Evolutionary conservation across 768 basidiomycete genomes (phyloP).

Genomic region (Suillus sp.): DNA sequence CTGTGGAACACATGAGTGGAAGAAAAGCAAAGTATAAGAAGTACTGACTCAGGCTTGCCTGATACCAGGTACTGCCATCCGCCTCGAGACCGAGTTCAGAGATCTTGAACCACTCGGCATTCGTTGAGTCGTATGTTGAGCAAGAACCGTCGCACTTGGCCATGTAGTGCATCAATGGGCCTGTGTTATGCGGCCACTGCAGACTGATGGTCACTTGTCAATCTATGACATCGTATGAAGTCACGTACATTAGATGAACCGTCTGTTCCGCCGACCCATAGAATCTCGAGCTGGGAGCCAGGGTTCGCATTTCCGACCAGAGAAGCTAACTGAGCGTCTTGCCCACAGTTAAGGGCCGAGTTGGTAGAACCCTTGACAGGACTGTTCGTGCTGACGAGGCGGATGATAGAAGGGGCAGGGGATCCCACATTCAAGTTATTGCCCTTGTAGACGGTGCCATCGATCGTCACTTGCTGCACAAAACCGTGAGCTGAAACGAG

Average conservation of each 20-base stretch:
- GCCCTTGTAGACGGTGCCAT: slow-evolving; percentile 31
- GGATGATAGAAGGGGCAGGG: slow-evolving; percentile 42
- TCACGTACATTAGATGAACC: slow-evolving; percentile 35
- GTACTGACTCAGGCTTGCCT: slow-evolving; percentile 49
- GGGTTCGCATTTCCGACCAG: slow-evolving; percentile 59
- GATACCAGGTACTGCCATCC: slow-evolving; percentile 46
- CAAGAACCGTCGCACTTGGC: slow-evolving; percentile 60
- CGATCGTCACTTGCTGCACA: slow-evolving; percentile 31
- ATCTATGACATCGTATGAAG: slow-evolving; percentile 3
- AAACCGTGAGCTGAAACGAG: slow-evolving; percentile 36
- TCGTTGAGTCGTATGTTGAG: slow-evolving; percentile 55
- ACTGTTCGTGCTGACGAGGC: slow-evolving; percentile 43
- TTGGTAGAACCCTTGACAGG: slow-evolving; percentile 62
- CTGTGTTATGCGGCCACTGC: slow-evolving; percentile 59
- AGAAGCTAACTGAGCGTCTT: slow-evolving; percentile 49
- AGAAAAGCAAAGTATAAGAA: background rate
- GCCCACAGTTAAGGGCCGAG: slow-evolving; percentile 61
- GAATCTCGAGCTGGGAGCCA: slow-evolving; percentile 52
- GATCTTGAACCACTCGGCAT: slow-evolving; percentile 77
- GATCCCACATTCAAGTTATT: slow-evolving; percentile 35
- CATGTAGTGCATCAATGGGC: slow-evolving; percentile 77
- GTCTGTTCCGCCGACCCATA: slow-evolving; percentile 53
- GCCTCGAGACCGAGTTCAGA: slow-evolving; percentile 48
- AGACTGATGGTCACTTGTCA: background rate
- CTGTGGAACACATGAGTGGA: slow-evolving; percentile 24